Evolutionary conservation across 2,329 filamentous ascomycete species (phyloP), one percentile per base, ranked within the genome.

Genomic region (Sclerotiophoma versabilis): DNA sequence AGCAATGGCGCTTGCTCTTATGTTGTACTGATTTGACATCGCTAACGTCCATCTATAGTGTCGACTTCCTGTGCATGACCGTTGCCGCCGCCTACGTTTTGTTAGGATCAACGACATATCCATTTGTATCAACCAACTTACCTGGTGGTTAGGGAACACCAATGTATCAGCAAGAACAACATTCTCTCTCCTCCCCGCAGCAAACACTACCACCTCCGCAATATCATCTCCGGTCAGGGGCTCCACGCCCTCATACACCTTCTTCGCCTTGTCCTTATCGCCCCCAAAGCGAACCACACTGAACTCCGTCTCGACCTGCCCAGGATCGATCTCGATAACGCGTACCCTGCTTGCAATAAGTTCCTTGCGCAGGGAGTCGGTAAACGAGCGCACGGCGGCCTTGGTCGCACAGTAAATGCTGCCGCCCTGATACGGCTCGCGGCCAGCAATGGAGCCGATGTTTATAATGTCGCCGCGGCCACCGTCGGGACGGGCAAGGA

Each of bases 391-490:
- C 50, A 96, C 89, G 1, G 93, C 93, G 17, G 92, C 91, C 78
- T 97, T 97, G 55, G 90, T 93, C 1, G 92, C 91, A 75, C 93
- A 96, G 83, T 97, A 97, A 71, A 96, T 96, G 73, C 87, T 87
- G 23, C 93, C 93, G 43, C 92, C 91, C 1, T 86, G 81, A 75
- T 96, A 97, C 10, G 91, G 84, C 66, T 96, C 92, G 37, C 92
- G 84, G 25, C 92, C 93, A n/a, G 93, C 93, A 70, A 96, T 93
- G 63, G 88, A 92, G 58, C 93, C 93, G 69, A 97, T 87, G 72
- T 97, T 98, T 79, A 99, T 96, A 73, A 99, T 93, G 73, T 98
- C 95, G 66, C 93, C 93, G 36, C 84, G 81, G 52, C 92, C 93
- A 54, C 90, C 88, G 51, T 93, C 83, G 19, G 77, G 57, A 62